Base-by-base conservation (phyloP, 441 rosid genomes). In the Hura crepitans region DNA sequence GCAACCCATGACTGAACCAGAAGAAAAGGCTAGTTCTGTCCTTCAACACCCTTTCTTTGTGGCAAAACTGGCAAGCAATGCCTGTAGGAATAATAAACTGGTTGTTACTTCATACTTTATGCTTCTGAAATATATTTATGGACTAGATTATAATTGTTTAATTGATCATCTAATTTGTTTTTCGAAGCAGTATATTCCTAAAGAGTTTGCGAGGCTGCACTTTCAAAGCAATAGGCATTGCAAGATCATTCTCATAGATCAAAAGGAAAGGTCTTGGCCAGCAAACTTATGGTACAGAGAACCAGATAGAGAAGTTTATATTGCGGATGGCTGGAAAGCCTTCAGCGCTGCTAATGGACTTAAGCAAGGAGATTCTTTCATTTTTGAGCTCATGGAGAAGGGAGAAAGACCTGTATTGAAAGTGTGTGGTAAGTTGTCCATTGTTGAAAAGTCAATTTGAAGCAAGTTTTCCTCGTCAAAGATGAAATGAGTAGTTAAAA, bases 181-280 rank as follows among this genome's bases (percentile, higher is more conserved):
- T 54, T 57, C 23, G 27, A 28, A 62, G 39, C 74, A 72, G 74
- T 54, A 64, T 14, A 55, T 72, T 31, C 69, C 74, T 66, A 39
- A 27, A 39, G 46, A n/a, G 2, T 28, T 64, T 30, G 45, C 63
- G 46, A 72, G 46, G 35, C 56, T 47, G 33, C 25, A 70, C 50
- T 30, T 18, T 35, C 62, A 53, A 47, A 31, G 1, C 28, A 17
- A 30, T 22, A 45, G 23, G 11, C 27, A 20, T 45, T n/a, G 63
- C 42, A 33, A 64, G 56, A 46, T 63, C 25, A 31, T 55, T 55
- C 64, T 72, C 43, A 45, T 42, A 43, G 62, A 64, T 57, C 57
- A 22, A 31, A 12, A 63, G 35, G 69, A 55, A 43, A 43, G 33
- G 20, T 30, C 64, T 63, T 72, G 68, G 69, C 74, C 68, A 42